phyloP scores from a whole-genome alignment of 1,139 yeast genomes.

The Spencermartinsiella ligniputridi region DNA sequence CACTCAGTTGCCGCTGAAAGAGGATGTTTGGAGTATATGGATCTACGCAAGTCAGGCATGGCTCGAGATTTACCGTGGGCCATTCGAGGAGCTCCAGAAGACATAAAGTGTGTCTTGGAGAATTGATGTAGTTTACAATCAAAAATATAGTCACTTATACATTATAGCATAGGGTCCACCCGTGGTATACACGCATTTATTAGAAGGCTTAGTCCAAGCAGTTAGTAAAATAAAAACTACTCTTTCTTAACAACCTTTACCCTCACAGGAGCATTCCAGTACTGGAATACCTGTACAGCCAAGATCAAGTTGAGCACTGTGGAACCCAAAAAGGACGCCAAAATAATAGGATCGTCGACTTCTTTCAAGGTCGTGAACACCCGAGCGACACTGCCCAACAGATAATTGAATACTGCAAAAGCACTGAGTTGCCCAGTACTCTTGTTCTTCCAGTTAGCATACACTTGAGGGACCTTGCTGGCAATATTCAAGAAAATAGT shows the following conservation, averaged over 20 bases:
- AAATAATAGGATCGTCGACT: slow-evolving; percentile 34
- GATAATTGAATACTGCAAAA: slow-evolving; percentile 52
- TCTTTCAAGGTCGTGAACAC: slow-evolving; percentile 53
- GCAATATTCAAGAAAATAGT: slow-evolving; percentile 51
- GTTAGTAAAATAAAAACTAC: too few relatives aligned
- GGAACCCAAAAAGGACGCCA: slow-evolving; percentile 33
- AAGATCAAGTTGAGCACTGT: slow-evolving; percentile 34
- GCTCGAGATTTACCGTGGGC: slow-evolving; percentile 22
- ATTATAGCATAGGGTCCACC: too few relatives aligned
- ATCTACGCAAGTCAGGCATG: slow-evolving; percentile 21
- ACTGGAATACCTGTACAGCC: slow-evolving; percentile 34
- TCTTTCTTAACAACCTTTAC: too few relatives aligned
- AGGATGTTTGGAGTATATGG: slow-evolving; percentile 11
- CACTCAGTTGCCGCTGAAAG: slow-evolving; percentile 6
- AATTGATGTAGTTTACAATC: too few relatives aligned
- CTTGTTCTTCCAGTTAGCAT: slow-evolving; percentile 42
- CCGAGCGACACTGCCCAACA: slow-evolving; percentile 51
- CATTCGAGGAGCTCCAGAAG: slow-evolving; percentile 10
- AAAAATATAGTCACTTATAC: too few relatives aligned
- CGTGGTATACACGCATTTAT: too few relatives aligned
- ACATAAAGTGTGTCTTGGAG: too few relatives aligned
- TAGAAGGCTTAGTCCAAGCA: too few relatives aligned
- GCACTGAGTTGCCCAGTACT: slow-evolving; percentile 54
- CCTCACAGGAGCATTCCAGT: slow-evolving; percentile 25
- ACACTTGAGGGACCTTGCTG: slow-evolving; percentile 56